Conservation (phyloP, 495 filamentous ascomycete species). For the Acidomyces sp. region DNA sequence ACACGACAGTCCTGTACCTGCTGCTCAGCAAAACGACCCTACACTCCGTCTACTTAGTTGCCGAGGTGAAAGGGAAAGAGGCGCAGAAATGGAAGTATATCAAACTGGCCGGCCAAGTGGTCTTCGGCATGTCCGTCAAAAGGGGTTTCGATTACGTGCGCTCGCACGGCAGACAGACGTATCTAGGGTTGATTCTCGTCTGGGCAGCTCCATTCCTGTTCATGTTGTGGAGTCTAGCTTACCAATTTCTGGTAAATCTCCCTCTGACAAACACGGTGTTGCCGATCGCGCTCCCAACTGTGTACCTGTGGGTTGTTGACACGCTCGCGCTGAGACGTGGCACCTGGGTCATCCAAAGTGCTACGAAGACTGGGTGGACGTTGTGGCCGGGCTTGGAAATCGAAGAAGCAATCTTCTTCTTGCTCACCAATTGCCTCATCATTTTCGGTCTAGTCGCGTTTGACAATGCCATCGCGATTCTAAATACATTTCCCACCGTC, state of each 20-base stretch:
- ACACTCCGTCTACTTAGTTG: slow-evolving; percentile 39
- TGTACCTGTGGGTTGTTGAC: slow-evolving; percentile 55
- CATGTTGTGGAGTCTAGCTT: slow-evolving; percentile 47
- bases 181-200: slow-evolving; percentile 51
- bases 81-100: slow-evolving; percentile 20
- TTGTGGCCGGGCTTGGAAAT: slow-evolving; percentile 51
- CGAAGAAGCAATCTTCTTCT: slow-evolving; percentile 57
- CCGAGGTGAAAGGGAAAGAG: slow-evolving; percentile 14
- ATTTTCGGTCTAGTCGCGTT: slow-evolving; percentile 51
- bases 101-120: slow-evolving; percentile 31
- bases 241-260: slow-evolving; percentile 44
- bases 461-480: slow-evolving; percentile 47
- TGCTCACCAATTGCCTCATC: slow-evolving; percentile 50
- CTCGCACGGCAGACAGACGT: slow-evolving; percentile 37
- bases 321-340: slow-evolving; percentile 46
- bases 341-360: slow-evolving; percentile 51
- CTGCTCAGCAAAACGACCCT: slow-evolving; percentile 50
- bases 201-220: slow-evolving; percentile 53
- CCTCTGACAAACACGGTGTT: slow-evolving; percentile 38
- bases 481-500: slow-evolving; percentile 39
- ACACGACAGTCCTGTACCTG: slow-evolving; percentile 50
- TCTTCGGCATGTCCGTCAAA: slow-evolving; percentile 29
- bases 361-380: slow-evolving; percentile 45
- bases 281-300: slow-evolving; percentile 47
- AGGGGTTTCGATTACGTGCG: slow-evolving; percentile 31